These are phyloP conservation scores for Eutrema yunnanense DNA, from an alignment of 345 rosid genomes.

Conservation along the genomic window DNA sequence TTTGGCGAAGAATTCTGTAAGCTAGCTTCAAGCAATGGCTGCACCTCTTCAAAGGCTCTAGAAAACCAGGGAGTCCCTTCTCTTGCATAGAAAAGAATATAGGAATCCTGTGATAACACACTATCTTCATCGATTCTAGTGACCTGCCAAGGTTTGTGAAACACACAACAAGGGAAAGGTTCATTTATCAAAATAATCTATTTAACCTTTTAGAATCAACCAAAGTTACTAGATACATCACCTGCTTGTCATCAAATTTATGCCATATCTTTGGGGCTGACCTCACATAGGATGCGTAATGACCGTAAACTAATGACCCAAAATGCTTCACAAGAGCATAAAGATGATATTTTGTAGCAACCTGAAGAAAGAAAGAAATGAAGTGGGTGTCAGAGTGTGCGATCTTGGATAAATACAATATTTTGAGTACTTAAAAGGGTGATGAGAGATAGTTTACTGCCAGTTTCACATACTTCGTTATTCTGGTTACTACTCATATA, in stretches of 20 bases:
- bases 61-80: conserved; percentile 73
- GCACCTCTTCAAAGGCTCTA: conserved; percentile 37
- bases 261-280: conserved; percentile 75
- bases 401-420: background rate
- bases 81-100: conserved; percentile 75
- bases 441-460: background rate
- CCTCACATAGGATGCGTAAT: conserved; percentile 59
- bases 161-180: background rate
- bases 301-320: conserved; percentile 64
- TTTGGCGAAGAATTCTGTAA: conserved; percentile 50
- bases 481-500: conserved; percentile 33
- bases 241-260: conserved; percentile 60
- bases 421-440: background rate
- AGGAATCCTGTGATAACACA: conserved; percentile 67
- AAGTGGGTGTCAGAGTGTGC: background rate
- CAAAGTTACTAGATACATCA: conserved; percentile 14
- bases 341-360: conserved; percentile 48
- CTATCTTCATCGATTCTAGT: conserved; percentile 39
- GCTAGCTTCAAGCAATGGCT: conserved; percentile 16
- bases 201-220: background rate
- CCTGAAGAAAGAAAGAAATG: conserved; percentile 28
- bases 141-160: conserved; percentile 44
- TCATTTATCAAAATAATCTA: background rate
- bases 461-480: conserved; percentile 35
- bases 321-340: conserved; percentile 77